phyloP scores from a whole-genome alignment of 495 filamentous ascomycete genomes.

The Neurospora tetraspora region DNA sequence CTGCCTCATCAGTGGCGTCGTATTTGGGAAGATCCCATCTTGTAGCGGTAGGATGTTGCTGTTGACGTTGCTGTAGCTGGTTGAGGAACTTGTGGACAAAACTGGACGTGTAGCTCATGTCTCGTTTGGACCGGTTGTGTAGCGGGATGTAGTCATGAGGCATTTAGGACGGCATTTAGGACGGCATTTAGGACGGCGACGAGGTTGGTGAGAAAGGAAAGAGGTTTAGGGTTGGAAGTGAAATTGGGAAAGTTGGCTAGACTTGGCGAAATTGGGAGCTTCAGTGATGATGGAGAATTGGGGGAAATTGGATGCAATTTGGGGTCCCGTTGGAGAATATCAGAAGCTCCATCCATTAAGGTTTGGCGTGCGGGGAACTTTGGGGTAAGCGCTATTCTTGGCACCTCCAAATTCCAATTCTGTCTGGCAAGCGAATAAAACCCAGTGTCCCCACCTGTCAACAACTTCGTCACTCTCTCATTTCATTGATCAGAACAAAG shows the following conservation, averaged over 20 bases:
- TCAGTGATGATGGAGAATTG: neutral
- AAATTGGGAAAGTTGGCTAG: neutral
- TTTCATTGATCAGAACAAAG: neutral
- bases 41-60: neutral
- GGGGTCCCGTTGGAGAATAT: neutral
- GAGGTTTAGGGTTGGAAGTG: neutral
- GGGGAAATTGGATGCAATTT: neutral
- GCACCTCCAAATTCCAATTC: neutral
- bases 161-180: neutral
- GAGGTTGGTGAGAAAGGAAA: neutral
- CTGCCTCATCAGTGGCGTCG: conserved; percentile 12
- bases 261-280: neutral
- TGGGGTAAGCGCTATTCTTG: neutral
- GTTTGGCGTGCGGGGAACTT: neutral
- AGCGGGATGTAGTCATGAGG: neutral
- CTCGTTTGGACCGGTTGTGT: neutral
- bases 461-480: neutral
- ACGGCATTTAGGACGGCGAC: neutral
- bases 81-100: conserved; percentile 17
- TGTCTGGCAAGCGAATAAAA: neutral
- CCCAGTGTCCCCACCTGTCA: neutral
- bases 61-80: conserved; percentile 4
- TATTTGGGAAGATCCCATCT: conserved; percentile 9
- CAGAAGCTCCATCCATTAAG: neutral
- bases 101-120: conserved; percentile 6